Evolutionary conservation across 129 eudicot genomes (phyloP).

Genomic region (Lactuca saligna): DNA sequence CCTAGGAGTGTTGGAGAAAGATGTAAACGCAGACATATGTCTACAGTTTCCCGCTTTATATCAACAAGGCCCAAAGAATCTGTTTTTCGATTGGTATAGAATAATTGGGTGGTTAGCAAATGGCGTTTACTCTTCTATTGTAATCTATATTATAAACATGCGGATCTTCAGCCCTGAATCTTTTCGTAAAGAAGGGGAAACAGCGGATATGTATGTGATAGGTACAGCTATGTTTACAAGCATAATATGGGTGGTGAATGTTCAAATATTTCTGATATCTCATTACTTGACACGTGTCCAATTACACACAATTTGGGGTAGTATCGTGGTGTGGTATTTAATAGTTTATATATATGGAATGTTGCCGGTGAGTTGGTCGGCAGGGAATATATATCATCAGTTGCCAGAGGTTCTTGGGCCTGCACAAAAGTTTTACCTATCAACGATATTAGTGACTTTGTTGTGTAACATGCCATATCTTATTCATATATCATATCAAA

Average conservation of each 20-base stretch:
- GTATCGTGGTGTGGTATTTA: conserved; percentile 56
- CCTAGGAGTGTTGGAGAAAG: conserved; percentile 76
- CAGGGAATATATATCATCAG: conserved; percentile 33
- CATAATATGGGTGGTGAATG: conserved; percentile 64
- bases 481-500: conserved; percentile 41
- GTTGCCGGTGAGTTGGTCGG: conserved; percentile 41
- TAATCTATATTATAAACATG: conserved; percentile 44
- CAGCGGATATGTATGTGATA: conserved; percentile 47
- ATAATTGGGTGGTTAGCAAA: conserved; percentile 75
- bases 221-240: conserved; percentile 71
- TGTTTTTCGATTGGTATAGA: conserved; percentile 62
- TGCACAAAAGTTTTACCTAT: conserved; percentile 44
- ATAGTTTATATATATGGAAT: conserved; percentile 45
- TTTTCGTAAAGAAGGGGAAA: conserved; percentile 45
- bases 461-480: conserved; percentile 52
- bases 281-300: conserved; percentile 60
- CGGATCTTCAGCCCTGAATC: conserved; percentile 36
- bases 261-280: conserved; percentile 54
- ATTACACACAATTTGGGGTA: conserved; percentile 64
- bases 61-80: conserved; percentile 65
- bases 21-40: conserved; percentile 62
- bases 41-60: conserved; percentile 71
- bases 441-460: conserved; percentile 46
- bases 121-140: conserved; percentile 46
- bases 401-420: conserved; percentile 56